Base-by-base conservation (phyloP, 495 filamentous ascomycete species). In the Cercophora newfieldiana region DNA sequence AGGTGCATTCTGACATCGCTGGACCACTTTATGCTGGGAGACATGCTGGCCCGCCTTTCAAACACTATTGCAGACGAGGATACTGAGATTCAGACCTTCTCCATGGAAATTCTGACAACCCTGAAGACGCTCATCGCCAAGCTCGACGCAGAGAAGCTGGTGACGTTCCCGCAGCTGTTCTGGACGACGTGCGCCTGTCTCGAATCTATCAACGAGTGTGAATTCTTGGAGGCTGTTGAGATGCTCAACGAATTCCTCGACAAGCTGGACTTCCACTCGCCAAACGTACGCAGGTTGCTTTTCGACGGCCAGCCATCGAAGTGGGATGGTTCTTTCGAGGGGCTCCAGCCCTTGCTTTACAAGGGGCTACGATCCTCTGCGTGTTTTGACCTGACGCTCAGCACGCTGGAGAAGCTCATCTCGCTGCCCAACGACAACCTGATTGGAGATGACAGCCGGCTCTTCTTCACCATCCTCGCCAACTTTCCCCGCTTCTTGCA, bases 111-210 rank as follows among this genome's bases (percentile, higher is more conserved):
- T 71, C 80, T 99, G 26, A 97, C 93, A 0, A 98, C 95, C 0
- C 75, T 99, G 51, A 92, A 94, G 65, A 91, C 93, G 0, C 90
- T 97, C 61, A 95, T 98, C 64, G 85, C 86, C 63, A 92, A 92
- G 26, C 80, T 97, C 22, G 87, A 91, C n/a, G 83, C 89, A 2
- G 81, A 87, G 22, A 90, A 95, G 75, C 82, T 99, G 16, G 68
- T 97, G 49, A 87, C 89, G 37, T 97, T 94, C 67, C 94, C 95
- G 7, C 93, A 97, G 70, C 79, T 98, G 1, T 99, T 98, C 78
- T 99, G 95, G 95, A 94, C 94, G 1, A 96, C 91, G 1, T 97
- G 93, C 71, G 94, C 95, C 28, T 98, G 95, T 72, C 80, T 98
- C 47, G 92, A 97, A 72, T 97, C 95, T 1, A 93, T 97, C 66